Evolutionary conservation across 1,284 basidiomycete genomes (phyloP).

Genomic region (Ceratobasidium sp.): DNA sequence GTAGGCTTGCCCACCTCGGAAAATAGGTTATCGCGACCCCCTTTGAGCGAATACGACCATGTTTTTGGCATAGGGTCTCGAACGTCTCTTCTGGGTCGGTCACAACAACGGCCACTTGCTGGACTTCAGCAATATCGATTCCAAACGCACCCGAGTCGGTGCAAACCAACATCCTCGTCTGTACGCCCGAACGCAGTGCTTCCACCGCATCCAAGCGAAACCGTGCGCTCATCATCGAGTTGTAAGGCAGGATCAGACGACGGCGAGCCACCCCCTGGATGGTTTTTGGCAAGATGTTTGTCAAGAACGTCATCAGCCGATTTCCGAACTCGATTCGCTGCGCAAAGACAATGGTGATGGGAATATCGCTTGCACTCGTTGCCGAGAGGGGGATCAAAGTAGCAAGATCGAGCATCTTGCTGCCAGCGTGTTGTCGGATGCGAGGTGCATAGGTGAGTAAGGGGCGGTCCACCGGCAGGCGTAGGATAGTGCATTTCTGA

Average conservation of each 20-base stretch:
- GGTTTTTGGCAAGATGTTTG: neutral
- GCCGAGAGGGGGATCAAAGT: neutral
- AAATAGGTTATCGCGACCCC: neutral
- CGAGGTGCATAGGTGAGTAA: neutral
- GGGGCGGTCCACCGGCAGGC: neutral
- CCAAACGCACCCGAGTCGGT: neutral
- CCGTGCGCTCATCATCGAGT: neutral
- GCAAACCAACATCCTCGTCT: constrained; percentile 4
- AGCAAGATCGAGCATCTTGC: neutral
- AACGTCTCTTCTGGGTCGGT: neutral
- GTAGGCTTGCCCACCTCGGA: neutral
- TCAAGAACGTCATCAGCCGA: neutral
- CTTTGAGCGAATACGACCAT: neutral
- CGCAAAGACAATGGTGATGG: constrained; percentile 3
- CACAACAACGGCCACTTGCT: neutral
- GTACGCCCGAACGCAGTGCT: neutral
- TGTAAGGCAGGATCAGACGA: neutral
- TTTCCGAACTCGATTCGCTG: neutral
- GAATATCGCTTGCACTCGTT: neutral
- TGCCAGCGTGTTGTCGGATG: neutral
- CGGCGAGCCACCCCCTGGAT: neutral
- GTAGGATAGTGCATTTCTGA: neutral
- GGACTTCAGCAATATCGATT: neutral
- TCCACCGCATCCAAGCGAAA: neutral
- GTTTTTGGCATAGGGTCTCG: constrained; percentile 1